Evolutionary conservation across 1,139 yeast species (phyloP), one percentile per base, ranked within the genome.

Genomic region (Blastobotrys persicus): DNA sequence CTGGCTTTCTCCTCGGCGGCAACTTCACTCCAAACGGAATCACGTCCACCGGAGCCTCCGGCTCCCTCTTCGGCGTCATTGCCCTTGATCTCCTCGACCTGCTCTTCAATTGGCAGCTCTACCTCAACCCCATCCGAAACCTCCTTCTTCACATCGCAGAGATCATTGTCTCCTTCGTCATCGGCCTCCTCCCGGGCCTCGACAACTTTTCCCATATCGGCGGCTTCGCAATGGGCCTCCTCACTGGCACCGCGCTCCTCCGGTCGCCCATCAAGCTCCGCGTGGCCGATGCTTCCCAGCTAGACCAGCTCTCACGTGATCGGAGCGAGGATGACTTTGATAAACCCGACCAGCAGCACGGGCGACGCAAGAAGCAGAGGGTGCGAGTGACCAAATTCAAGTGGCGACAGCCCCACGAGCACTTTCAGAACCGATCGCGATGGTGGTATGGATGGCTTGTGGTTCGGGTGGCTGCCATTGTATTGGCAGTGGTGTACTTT

Each of bases 151-250:
- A 81, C 70, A 56, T 83, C 16, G 68, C 71, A 6, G 91, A 85
- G 61, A 75, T 85, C 42, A 60, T 83, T 13, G 70, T 84, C 3
- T 77, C 85, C 35, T 74, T 85, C 49, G 86, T 78, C 2, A 67
- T 85, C 23, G 92, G 92, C 0, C 68, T 85, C 31, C 67, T 85
- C 16, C 92, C 92, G 0, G 92, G 92, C 0, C 65, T 85, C 48
- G 92, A 85, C 65, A 85, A 85, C 63, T 85, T 85, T 62, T 78
- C 87, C 48, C 92, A 85, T 63, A 77, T 85, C 55, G 92, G 92
- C 4, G 92, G 92, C 2, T 83, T 84, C 66, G 78, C 81, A 20
- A 69, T 81, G 68, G 92, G 92, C 0, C 45, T 81, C 1, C 65
- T 81, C 23, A 58, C 74, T 33, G 81, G 85, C 1, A 62, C 81